phyloP scores from a whole-genome alignment of 1,139 yeast genomes.

The Candida sanyaensis region DNA sequence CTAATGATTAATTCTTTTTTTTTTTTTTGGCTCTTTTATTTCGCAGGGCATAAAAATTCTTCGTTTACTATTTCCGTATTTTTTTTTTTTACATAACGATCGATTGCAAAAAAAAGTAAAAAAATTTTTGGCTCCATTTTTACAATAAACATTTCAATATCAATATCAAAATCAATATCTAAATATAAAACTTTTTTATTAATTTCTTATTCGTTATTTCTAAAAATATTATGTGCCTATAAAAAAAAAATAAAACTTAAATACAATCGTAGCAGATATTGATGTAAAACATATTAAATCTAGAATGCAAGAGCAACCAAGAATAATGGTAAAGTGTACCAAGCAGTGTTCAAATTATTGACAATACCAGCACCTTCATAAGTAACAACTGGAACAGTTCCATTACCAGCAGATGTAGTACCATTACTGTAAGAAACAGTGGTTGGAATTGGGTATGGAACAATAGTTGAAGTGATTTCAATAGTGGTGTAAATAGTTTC shows the following conservation, averaged over 20 bases:
- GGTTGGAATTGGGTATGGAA: constrained; percentile 9
- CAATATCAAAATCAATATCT: no score
- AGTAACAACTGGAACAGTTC: constrained; percentile 9
- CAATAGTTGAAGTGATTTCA: constrained; percentile 12
- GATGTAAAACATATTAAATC: background rate
- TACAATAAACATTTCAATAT: background rate
- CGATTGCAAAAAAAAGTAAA: background rate
- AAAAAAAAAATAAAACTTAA: no score
- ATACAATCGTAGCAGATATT: no score
- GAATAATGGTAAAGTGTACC: constrained; percentile 14
- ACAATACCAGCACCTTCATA: constrained; percentile 15
- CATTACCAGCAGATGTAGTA: background rate
- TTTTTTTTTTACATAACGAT: background rate
- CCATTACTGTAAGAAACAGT: constrained; percentile 5
- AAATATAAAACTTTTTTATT: no score
- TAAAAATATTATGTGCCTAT: no score
- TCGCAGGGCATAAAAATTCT: no score
- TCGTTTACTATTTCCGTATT: no score
- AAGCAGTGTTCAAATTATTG: constrained; percentile 8
- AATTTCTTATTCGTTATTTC: no score
- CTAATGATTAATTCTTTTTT: background rate
- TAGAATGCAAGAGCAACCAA: constrained; percentile 13
- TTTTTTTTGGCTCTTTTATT: background rate
- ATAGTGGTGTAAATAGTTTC: constrained; percentile 8
- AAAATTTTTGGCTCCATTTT: no score